A percentile compares a stretch with the other conserved stretches of the same genome.
These are phyloP conservation scores for Metschnikowia aberdeeniae DNA, from an alignment of 805 yeast species.

Conservation along the genomic window DNA sequence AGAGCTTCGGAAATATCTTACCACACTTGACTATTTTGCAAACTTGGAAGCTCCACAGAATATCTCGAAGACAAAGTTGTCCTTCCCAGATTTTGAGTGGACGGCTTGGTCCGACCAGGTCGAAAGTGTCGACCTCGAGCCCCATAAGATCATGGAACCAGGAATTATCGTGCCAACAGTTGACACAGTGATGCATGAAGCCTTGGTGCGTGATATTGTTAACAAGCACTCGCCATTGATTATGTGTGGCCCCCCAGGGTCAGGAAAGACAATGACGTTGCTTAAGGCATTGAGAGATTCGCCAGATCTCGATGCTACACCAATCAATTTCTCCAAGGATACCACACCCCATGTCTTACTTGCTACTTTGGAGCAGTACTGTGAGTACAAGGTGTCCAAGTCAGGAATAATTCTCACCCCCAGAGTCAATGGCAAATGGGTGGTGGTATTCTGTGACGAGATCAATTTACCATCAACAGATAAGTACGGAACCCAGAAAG, in stretches of 20 bases:
- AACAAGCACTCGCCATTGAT: constrained; percentile 57
- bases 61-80: constrained; percentile 41
- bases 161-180: constrained; percentile 70
- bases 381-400: constrained; percentile 52
- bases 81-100: constrained; percentile 48
- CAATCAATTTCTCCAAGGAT: constrained; percentile 80
- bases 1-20: constrained; percentile 29
- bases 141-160: constrained; percentile 56
- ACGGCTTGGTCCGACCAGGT: constrained; percentile 36
- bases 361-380: constrained; percentile 66
- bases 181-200: constrained; percentile 70
- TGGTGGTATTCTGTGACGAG: constrained; percentile 88
- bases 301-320: constrained; percentile 54
- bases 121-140: constrained; percentile 45
- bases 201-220: constrained; percentile 52
- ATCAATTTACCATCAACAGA: constrained; percentile 77
- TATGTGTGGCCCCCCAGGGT: constrained; percentile 95
- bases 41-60: constrained; percentile 9
- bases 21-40: constrained; percentile 16
- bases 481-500: constrained; percentile 66
- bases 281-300: constrained; percentile 61
- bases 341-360: constrained; percentile 61
- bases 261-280: constrained; percentile 93
- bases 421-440: constrained; percentile 56
- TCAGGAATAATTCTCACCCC: constrained; percentile 59